These are phyloP conservation scores for Aegilops tauschii DNA, from an alignment of 176 grass and related monocot genomes.

Conservation along the genomic window DNA sequence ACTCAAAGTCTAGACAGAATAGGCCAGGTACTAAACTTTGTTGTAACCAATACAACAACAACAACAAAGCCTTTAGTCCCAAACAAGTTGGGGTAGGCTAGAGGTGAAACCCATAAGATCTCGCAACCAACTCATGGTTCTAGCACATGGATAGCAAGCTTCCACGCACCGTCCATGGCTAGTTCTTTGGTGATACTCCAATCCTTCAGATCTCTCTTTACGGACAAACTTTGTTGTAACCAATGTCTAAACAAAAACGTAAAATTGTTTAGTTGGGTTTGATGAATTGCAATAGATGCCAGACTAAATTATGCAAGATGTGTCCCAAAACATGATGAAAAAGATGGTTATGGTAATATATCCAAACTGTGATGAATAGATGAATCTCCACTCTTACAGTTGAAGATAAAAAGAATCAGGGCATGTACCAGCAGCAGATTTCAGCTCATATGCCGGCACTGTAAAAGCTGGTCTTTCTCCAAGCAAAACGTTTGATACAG, in stretches of 20 bases:
- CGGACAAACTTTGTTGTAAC: neutral
- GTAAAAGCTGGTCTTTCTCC: slow-evolving; percentile 94
- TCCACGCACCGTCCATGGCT: too few relatives aligned
- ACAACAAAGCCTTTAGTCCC: too few relatives aligned
- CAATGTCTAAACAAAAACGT: neutral
- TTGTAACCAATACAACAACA: too few relatives aligned
- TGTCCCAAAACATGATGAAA: neutral
- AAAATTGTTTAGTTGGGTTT: neutral
- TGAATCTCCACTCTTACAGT: slow-evolving; percentile 13
- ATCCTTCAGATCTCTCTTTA: too few relatives aligned
- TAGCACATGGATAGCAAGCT: too few relatives aligned
- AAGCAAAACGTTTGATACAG: slow-evolving; percentile 93
- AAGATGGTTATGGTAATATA: neutral
- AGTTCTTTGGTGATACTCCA: too few relatives aligned
- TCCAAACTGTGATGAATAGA: neutral
- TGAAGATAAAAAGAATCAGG: slow-evolving; percentile 32
- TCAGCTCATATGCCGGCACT: slow-evolving; percentile 89
- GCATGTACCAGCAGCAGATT: slow-evolving; percentile 91
- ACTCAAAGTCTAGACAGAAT: neutral
- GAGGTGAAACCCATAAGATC: too few relatives aligned
- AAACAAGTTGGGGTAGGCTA: too few relatives aligned
- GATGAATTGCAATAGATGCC: neutral
- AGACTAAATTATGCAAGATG: neutral
- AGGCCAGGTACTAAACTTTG: neutral
- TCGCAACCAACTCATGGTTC: too few relatives aligned